Evolutionary conservation across 2,329 filamentous ascomycete genomes (phyloP).

Genomic region (Beauveria medogensis): DNA sequence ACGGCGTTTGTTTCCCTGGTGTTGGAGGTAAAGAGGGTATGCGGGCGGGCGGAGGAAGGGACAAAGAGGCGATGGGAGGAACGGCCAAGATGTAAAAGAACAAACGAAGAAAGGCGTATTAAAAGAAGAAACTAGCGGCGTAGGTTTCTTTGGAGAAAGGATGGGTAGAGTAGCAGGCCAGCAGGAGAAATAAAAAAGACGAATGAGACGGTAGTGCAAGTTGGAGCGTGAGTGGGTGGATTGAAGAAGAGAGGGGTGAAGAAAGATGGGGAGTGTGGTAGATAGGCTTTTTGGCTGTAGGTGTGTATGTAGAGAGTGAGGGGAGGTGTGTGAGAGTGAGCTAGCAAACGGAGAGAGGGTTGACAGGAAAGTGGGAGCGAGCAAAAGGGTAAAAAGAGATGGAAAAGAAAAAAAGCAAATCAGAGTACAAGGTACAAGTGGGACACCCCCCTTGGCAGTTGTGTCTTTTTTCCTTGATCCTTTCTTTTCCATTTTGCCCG

Average conservation of each 20-base stretch:
- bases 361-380: not conserved
- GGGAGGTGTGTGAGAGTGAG: not conserved
- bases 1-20: not conserved
- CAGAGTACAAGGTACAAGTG: not conserved
- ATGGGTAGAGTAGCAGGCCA: constrained; percentile 1
- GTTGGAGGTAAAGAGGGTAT: not conserved
- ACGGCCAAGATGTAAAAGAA: constrained; percentile 1
- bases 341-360: not conserved
- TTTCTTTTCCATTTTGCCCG: not conserved
- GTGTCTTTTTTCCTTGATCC: not conserved
- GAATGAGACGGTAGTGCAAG: constrained; percentile 9
- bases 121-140: not conserved
- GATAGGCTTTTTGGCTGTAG: constrained; percentile 5
- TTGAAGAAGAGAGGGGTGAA: constrained; percentile 2
- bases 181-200: constrained; percentile 6
- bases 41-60: not conserved
- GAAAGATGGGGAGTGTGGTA: not conserved
- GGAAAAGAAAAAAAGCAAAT: not conserved
- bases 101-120: not conserved
- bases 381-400: not conserved
- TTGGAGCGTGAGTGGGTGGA: not conserved
- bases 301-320: not conserved
- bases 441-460: not conserved
- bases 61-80: not conserved
- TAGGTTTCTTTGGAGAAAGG: not conserved